phyloP scores from a whole-genome alignment of 2,329 filamentous ascomycete species.

The Fusarium sp. region DNA sequence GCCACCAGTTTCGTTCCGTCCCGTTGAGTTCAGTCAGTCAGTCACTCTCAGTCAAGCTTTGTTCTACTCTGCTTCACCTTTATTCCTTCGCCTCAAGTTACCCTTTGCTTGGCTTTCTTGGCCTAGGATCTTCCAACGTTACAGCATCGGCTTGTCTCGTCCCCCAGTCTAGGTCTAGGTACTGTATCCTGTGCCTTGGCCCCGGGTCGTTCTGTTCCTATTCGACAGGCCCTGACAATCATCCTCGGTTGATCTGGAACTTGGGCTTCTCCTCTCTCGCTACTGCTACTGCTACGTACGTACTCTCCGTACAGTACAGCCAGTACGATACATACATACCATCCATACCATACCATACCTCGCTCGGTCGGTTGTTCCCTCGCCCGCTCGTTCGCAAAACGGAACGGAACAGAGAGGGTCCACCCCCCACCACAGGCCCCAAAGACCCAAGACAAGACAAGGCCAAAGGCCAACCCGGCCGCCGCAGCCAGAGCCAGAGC shows the following conservation, averaged over 20 bases:
- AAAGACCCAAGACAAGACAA: conserved; percentile 37
- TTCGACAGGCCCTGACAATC: conserved; percentile 24
- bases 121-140: conserved; percentile 7
- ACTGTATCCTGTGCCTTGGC: conserved; percentile 33
- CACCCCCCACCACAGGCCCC: conserved; percentile 44
- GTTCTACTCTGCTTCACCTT: background rate
- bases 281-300: background rate
- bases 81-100: conserved; percentile 12
- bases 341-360: background rate
- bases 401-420: conserved; percentile 42
- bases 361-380: background rate
- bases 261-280: conserved; percentile 16
- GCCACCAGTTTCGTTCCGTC: conserved; percentile 41
- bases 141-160: conserved; percentile 21
- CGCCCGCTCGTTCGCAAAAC: conserved; percentile 18
- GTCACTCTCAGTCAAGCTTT: conserved; percentile 26
- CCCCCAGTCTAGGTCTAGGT: conserved; percentile 1
- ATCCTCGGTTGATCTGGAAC: conserved; percentile 31
- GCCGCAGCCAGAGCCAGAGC: conserved; percentile 34
- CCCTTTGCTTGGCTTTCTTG: conserved; percentile 17
- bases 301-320: conserved; percentile 1
- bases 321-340: background rate
- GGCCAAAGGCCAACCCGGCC: conserved; percentile 41
- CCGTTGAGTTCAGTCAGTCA: conserved; percentile 14
- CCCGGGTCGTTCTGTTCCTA: conserved; percentile 24